These are phyloP conservation scores for Lachancea kluyveri DNA, from an alignment of 805 yeast species.

Conservation along the genomic window DNA sequence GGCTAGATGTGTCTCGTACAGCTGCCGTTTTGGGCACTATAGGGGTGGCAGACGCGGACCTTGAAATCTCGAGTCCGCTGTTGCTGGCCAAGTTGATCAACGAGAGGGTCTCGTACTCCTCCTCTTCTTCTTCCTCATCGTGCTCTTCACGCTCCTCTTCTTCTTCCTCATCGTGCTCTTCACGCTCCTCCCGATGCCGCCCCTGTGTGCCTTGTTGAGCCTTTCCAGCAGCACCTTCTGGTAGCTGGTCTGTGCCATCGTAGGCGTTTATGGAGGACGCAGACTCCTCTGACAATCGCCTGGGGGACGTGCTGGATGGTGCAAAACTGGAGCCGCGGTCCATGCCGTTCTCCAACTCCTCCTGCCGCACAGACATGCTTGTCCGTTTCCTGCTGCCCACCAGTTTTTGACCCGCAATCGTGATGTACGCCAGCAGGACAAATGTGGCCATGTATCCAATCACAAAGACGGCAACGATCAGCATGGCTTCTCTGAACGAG, in stretches of 20 bases:
- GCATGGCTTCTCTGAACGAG: constrained; percentile 60
- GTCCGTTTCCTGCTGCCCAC: constrained; percentile 22
- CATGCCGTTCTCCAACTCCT: constrained; percentile 13
- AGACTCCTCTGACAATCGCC: constrained; percentile 1
- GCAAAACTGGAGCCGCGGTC: constrained; percentile 15
- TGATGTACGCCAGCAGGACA: constrained; percentile 43
- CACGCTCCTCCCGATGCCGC: too few species aligned
- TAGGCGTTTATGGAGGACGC: neutral
- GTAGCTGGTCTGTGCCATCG: too few species aligned
- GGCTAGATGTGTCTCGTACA: neutral
- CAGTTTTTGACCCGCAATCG: constrained; percentile 36
- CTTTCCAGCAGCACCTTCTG: constrained; percentile 1
- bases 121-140: constrained; percentile 2
- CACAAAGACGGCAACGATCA: constrained; percentile 68
- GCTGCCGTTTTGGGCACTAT: neutral
- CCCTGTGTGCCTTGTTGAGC: too few species aligned
- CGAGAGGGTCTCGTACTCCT: constrained; percentile 8
- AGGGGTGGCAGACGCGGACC: neutral
- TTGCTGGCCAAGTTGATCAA: constrained; percentile 7
- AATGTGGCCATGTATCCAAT: constrained; percentile 55
- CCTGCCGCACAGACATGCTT: constrained; percentile 16
- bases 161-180: too few species aligned
- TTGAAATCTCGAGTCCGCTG: constrained; percentile 1
- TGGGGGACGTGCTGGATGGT: constrained; percentile 2
- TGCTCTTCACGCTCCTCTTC: too few species aligned